phyloP scores from a whole-genome alignment of 2,329 filamentous ascomycete genomes.

The Trichophyton mentagrophytes region DNA sequence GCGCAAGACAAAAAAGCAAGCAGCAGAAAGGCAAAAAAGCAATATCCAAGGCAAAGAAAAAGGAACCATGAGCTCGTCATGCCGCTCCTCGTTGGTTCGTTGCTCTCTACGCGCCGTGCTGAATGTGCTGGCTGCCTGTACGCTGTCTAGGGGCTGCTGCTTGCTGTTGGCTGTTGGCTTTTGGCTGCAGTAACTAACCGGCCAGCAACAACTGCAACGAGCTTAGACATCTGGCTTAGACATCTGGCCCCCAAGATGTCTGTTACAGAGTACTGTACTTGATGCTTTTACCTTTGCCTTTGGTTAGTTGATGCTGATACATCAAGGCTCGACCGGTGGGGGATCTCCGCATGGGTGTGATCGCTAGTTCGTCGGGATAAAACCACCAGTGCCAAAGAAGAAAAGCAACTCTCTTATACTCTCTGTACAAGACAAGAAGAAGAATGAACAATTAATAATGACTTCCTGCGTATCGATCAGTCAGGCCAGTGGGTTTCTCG shows the following conservation, averaged over 20 bases:
- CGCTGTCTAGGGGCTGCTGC: background rate
- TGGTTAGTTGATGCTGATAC: background rate
- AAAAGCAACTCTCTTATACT: background rate
- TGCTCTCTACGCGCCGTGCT: too few relatives aligned
- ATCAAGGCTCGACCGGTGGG: background rate
- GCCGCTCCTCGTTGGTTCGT: background rate
- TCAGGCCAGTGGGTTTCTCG: background rate
- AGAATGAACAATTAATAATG: background rate
- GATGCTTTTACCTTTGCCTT: too few relatives aligned
- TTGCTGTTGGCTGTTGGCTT: background rate
- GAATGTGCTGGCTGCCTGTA: too few relatives aligned
- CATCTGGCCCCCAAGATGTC: too few relatives aligned
- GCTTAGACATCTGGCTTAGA: too few relatives aligned
- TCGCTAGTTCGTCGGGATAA: background rate
- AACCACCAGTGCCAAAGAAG: background rate
- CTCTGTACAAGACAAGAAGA: background rate
- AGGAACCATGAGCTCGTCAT: too few relatives aligned
- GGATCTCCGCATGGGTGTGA: constrained; percentile 3
- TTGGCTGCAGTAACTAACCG: too few relatives aligned
- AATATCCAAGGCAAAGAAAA: too few relatives aligned
- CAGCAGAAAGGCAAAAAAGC: background rate
- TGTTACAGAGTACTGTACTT: too few relatives aligned
- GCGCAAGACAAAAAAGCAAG: background rate
- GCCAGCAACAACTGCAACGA: too few relatives aligned
- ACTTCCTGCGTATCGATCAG: too few relatives aligned